phyloP scores from a whole-genome alignment of 2,329 filamentous ascomycete species.

The Ilyonectria sp. region DNA sequence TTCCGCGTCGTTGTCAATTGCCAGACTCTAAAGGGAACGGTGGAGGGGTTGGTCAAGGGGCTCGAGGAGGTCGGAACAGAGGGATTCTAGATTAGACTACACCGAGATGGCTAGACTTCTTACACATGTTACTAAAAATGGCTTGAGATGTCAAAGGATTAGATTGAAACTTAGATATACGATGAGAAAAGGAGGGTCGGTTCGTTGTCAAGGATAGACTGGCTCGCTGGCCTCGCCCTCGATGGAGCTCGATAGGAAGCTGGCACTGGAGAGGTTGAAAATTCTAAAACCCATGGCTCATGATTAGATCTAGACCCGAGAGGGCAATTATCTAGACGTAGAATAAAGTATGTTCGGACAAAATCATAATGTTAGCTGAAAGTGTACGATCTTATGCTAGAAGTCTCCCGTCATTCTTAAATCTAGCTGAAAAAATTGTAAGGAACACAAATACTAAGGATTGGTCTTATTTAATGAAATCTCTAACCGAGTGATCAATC shows the following conservation, averaged over 20 bases:
- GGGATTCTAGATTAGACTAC: constrained; percentile 2
- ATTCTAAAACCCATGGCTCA: background rate
- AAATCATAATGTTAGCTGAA: background rate
- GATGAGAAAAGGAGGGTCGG: background rate
- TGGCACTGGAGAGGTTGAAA: background rate
- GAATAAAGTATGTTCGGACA: background rate
- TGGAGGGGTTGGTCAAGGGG: constrained; percentile 68
- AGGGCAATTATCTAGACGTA: background rate
- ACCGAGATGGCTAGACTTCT: constrained; percentile 1
- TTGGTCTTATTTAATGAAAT: no score
- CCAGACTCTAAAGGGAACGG: constrained; percentile 67
- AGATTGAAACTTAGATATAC: background rate
- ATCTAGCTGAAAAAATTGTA: background rate
- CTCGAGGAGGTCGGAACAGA: constrained; percentile 63
- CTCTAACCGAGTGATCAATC: no score
- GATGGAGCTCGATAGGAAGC: background rate
- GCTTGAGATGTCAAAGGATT: background rate
- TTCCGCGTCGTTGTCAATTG: constrained; percentile 73
- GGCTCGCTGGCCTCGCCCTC: no score
- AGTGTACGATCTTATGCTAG: no score
- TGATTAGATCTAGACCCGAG: constrained; percentile 12
- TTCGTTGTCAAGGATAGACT: background rate
- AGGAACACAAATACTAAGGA: no score
- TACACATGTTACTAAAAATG: background rate
- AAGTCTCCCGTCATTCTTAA: background rate